Conservation (phyloP, 305 asterid genomes). For the Fraxinus latifolia region DNA sequence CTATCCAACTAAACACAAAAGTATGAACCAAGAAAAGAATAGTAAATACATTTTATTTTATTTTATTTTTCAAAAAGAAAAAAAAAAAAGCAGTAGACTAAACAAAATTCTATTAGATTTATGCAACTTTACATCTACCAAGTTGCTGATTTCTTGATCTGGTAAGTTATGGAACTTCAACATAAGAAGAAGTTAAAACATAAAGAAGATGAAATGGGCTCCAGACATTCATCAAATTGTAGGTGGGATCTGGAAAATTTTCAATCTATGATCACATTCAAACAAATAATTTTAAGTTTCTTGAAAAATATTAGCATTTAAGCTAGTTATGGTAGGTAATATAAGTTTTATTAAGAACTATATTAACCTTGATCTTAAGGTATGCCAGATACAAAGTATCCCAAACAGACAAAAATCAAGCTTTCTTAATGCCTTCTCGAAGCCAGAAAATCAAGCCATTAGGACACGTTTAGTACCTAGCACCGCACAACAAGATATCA, state of each 20-base stretch:
- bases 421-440: background rate
- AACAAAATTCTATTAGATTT: background rate
- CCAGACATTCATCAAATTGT: background rate
- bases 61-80: too few relatives aligned
- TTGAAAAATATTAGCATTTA: background rate
- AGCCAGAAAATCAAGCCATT: background rate
- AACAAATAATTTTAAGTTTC: background rate
- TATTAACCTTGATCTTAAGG: background rate
- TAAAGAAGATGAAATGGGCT: background rate
- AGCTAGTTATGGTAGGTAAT: background rate
- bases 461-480: background rate
- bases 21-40: background rate
- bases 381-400: background rate
- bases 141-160: background rate
- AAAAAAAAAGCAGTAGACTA: background rate
- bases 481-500: background rate
- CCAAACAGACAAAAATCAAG: background rate
- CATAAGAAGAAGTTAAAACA: background rate
- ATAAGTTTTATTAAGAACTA: background rate
- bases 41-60: background rate
- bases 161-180: background rate
- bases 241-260: background rate
- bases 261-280: background rate
- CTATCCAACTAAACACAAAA: background rate
- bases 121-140: background rate